phyloP scores from a whole-genome alignment of 2,329 filamentous ascomycete genomes.

The Cadophora sp. region DNA sequence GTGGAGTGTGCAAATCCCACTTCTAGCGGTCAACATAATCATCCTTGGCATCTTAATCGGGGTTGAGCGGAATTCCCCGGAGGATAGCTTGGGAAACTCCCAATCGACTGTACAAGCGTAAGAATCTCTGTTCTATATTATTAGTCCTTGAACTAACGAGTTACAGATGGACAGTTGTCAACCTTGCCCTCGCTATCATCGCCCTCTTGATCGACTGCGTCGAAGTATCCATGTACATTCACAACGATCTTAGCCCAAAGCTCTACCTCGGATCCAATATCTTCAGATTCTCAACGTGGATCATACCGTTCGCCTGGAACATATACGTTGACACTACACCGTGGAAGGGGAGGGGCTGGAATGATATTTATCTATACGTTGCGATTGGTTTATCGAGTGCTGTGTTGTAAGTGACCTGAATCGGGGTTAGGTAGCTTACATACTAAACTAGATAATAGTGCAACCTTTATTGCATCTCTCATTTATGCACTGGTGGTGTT shows the following conservation, averaged over 20 bases:
- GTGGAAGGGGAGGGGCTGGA: conserved; percentile 2
- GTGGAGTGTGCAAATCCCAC: conserved; percentile 15
- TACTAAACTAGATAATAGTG: neutral
- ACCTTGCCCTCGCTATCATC: neutral
- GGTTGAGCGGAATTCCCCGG: neutral
- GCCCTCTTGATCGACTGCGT: conserved; percentile 8
- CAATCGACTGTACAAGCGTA: neutral
- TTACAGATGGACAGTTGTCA: conserved; percentile 5
- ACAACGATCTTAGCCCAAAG: conserved; percentile 5
- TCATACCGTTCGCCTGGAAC: conserved; percentile 7
- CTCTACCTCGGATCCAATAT: conserved; percentile 6
- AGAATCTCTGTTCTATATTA: neutral
- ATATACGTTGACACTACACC: neutral
- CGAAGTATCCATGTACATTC: conserved; percentile 12
- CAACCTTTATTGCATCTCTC: neutral
- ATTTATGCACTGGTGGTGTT: neutral
- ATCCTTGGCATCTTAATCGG: conserved; percentile 4
- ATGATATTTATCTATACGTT: conserved; percentile 1
- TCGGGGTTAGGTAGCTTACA: neutral
- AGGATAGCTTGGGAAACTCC: neutral
- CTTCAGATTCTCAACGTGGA: neutral
- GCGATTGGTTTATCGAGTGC: conserved; percentile 4
- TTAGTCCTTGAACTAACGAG: neutral
- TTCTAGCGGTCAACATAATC: conserved; percentile 9
- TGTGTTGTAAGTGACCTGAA: neutral